A percentile compares a stretch with the other conserved stretches of the same genome.
Evolutionary conservation across 2,329 filamentous ascomycete genomes (phyloP).

Genomic region (Bertia moriformis): DNA sequence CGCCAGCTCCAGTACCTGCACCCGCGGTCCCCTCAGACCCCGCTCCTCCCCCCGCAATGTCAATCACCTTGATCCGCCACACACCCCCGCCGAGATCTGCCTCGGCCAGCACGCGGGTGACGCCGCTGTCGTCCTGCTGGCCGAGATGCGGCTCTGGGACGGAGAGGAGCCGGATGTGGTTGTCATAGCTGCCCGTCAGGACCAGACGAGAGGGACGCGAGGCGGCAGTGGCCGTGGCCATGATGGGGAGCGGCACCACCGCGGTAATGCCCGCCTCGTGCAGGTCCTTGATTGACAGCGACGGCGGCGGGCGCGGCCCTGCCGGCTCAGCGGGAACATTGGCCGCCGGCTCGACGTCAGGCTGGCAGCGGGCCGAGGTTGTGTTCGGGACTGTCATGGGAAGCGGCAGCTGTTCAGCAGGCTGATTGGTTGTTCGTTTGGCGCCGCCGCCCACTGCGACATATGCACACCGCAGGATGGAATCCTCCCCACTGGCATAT

Average conservation of each 20-base stretch:
- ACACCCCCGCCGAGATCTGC: constrained; percentile 64
- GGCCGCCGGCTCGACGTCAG: too few relatives aligned
- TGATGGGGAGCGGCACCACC: constrained; percentile 54
- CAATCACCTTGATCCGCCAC: constrained; percentile 64
- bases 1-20: too few relatives aligned
- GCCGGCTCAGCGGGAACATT: constrained; percentile 9
- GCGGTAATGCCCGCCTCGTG: constrained; percentile 79
- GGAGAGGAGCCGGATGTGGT: constrained; percentile 56
- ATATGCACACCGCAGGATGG: too few relatives aligned
- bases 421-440: too few relatives aligned
- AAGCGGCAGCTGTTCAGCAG: too few relatives aligned
- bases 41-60: too few relatives aligned
- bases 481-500: too few relatives aligned
- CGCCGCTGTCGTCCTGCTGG: constrained; percentile 21
- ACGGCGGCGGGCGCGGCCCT: constrained; percentile 9
- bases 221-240: too few relatives aligned
- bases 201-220: constrained; percentile 39
- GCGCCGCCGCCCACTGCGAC: too few relatives aligned
- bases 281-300: constrained; percentile 31
- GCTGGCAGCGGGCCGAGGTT: too few relatives aligned
- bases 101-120: constrained; percentile 41
- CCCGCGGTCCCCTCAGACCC: constrained; percentile 10
- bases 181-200: constrained; percentile 85
- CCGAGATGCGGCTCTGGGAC: too few relatives aligned
- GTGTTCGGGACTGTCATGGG: too few relatives aligned